Conservation (phyloP, 208 protist genomes). For the Trypanosoma scelopori region DNA sequence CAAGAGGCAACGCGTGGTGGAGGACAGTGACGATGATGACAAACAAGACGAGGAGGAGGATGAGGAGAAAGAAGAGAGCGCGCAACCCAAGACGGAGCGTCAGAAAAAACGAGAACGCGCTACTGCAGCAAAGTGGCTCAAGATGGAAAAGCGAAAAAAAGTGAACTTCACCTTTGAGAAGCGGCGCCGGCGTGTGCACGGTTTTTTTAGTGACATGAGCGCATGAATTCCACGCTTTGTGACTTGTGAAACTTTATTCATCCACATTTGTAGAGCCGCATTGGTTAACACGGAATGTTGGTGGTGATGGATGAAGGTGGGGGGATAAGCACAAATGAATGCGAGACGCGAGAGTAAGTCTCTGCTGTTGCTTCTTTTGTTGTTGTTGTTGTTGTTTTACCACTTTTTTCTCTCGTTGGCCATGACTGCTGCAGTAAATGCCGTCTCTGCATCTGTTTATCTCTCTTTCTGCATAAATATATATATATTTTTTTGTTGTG, state of each 20-base stretch:
- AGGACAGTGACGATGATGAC: not conserved
- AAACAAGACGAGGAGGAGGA: conserved; percentile 11
- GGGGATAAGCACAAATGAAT: not conserved
- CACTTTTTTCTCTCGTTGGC: not conserved
- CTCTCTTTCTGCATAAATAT: too few species aligned
- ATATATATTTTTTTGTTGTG: not conserved
- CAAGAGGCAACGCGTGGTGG: conserved; percentile 14
- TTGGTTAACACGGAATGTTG: not conserved
- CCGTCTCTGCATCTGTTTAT: not conserved
- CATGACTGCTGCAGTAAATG: too few species aligned
- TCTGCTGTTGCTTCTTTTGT: not conserved
- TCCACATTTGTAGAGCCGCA: not conserved
- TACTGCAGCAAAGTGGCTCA: conserved; percentile 80
- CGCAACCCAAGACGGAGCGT: conserved; percentile 43
- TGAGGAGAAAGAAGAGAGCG: conserved; percentile 9
- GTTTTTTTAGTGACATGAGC: conserved; percentile 79
- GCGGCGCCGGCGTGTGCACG: conserved; percentile 74
- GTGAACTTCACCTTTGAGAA: conserved; percentile 88
- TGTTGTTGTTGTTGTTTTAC: not conserved
- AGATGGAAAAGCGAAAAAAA: conserved; percentile 85
- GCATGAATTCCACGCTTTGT: conserved; percentile 24
- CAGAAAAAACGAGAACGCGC: conserved; percentile 73
- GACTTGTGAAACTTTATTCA: not conserved
- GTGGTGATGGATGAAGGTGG: not conserved
- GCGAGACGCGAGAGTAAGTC: not conserved